Percentiles rank a stretch among this genome's conserved stretches.
Conservation (phyloP, 1,284 basidiomycete species). For the Agaricales sp. region DNA sequence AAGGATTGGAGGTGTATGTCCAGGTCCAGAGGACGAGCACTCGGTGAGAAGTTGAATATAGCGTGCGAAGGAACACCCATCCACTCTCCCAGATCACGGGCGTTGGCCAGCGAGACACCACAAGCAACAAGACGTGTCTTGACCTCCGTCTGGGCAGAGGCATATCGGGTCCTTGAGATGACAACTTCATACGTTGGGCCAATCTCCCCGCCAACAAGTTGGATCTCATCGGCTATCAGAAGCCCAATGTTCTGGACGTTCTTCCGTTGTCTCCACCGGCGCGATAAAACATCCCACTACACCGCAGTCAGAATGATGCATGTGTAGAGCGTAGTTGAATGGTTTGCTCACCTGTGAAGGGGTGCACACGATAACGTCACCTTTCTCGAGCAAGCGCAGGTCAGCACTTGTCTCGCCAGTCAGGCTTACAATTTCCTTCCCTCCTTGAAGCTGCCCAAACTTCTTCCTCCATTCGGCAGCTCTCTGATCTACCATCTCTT, state of each 20-base stretch:
- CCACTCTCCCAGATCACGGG: constrained; percentile 95
- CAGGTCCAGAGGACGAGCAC: constrained; percentile 91
- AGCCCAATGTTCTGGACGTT: constrained; percentile 92
- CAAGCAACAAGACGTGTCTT: constrained; percentile 92
- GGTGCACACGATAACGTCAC: constrained; percentile 89
- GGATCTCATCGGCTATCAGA: constrained; percentile 92
- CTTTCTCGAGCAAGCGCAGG: constrained; percentile 83
- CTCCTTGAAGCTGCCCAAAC: constrained; percentile 74
- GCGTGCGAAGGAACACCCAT: constrained; percentile 89
- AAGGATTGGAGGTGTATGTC: constrained; percentile 97
- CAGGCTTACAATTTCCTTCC: constrained; percentile 87
- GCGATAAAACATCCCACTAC: constrained; percentile 95
- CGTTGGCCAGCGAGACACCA: constrained; percentile 93
- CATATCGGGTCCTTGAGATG: constrained; percentile 89
- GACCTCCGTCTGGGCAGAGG: constrained; percentile 89
- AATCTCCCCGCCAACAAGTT: constrained; percentile 86
- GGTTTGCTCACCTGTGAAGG: constrained; percentile 77
- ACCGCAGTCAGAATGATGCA: constrained; percentile 9
- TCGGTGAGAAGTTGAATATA: constrained; percentile 97
- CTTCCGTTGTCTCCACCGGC: constrained; percentile 94
- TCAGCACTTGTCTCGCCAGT: constrained; percentile 96
- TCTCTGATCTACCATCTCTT: constrained; percentile 91
- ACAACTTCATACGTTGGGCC: constrained; percentile 96
- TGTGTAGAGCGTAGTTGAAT: too few species aligned
- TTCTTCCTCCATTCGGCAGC: constrained; percentile 85